Base-by-base conservation (phyloP, 768 basidiomycete genomes). In the Lyophyllum atratum region DNA sequence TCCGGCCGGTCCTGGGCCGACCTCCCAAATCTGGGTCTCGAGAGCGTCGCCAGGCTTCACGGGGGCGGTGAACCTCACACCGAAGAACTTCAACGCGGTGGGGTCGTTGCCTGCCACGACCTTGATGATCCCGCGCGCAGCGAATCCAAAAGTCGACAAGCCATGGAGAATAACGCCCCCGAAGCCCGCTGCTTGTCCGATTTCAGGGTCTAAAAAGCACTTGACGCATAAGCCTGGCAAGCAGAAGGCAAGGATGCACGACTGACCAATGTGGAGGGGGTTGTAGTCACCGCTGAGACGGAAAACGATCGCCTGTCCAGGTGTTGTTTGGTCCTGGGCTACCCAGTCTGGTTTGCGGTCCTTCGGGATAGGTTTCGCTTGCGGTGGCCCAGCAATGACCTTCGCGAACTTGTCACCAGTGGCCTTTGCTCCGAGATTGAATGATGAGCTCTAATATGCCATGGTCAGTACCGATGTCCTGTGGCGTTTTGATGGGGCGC, bases 141-240 rank as follows among this genome's bases (percentile, higher is more conserved):
- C 89, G 67, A 93, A 93, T 10, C 93, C 93, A 67, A 83, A 94
- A 0, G 88, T 84, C 19, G 89, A 86, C 24, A 95, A 79, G 26
- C 93, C 93, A 66, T 95, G 93, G 2, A 95, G 80, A 64, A 95
- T 93, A 34, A 88, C 85, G 47, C 87, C 93, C 2, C 90, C 90
- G 64, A 95, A 94, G 11, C 92, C 91, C 17, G 85, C 78, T 8
- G 76, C 78, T 60, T 84, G 69, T n/a, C 92, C 93, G 37, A 91
- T 84, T 14, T 65, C 69, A 1, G 92, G 90, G 74, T 94, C 92
- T 89, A 66, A 21, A 33, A 22, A 11, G 46, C 8, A 31, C 14
- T 31, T n/a, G 47, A 34, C 47, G 15, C 15, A 34, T 19, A 3
- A 21, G 25, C 33, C 17, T 39, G 26, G 33, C 34, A 12, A 26